A percentile compares a stretch with the other conserved stretches of the same genome.
phyloP scores from a whole-genome alignment of 2,329 filamentous ascomycete species.

The Diaporthe destruens region DNA sequence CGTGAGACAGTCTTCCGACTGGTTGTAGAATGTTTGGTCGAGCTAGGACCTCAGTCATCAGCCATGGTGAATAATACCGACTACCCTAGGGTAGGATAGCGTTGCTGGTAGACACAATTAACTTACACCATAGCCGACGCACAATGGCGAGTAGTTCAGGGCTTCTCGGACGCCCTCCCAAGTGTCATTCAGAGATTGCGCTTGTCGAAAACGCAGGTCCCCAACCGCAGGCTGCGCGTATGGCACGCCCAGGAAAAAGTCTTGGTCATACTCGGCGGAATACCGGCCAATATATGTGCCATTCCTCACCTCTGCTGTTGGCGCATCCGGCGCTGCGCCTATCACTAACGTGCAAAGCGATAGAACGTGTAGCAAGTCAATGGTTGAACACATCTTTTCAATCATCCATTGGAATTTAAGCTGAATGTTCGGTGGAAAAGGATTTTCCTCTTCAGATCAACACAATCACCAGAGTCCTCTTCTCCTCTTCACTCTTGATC shows the following conservation, averaged over 20 bases:
- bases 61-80: background rate
- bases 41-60: constrained; percentile 13
- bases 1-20: constrained; percentile 70
- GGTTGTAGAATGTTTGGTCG: constrained; percentile 30
- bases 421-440: background rate
- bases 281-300: constrained; percentile 53
- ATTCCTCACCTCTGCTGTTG: constrained; percentile 45
- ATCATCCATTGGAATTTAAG: constrained; percentile 5
- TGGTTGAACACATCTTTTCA: constrained; percentile 13
- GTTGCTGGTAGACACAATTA: constrained; percentile 39
- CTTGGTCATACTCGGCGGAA: constrained; percentile 55
- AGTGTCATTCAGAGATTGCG: constrained; percentile 52
- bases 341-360: constrained; percentile 4
- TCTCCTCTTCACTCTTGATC: background rate
- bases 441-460: background rate
- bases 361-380: constrained; percentile 11
- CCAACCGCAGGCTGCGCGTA: constrained; percentile 59
- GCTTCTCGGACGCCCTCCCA: constrained; percentile 58
- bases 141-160: constrained; percentile 59
- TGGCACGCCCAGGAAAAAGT: constrained; percentile 67
- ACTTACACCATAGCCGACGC: constrained; percentile 61
- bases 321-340: background rate
- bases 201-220: constrained; percentile 54
- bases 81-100: background rate
- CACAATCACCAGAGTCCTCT: background rate